A percentile compares a stretch with the other conserved stretches of the same genome.
Conservation (phyloP, 164 flowering plant species). For the Vitis rotundifolia region DNA sequence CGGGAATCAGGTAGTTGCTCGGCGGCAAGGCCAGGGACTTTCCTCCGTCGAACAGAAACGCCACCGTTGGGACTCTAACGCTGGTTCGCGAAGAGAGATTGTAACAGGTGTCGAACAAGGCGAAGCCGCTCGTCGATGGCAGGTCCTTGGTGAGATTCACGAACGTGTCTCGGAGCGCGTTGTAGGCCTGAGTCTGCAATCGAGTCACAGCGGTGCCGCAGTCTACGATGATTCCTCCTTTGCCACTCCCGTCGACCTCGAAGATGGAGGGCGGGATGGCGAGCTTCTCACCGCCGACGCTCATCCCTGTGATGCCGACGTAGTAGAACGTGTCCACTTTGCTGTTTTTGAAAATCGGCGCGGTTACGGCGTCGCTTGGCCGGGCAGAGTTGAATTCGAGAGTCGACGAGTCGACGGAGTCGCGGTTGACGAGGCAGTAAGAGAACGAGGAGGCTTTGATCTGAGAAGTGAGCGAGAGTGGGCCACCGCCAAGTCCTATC, state of each 20-base stretch:
- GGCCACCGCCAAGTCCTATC: slow-evolving; percentile 56
- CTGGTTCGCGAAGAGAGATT: slow-evolving; percentile 34
- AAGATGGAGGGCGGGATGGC: slow-evolving; percentile 40
- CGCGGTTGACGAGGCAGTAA: slow-evolving; percentile 54
- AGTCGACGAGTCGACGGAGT: slow-evolving; percentile 37
- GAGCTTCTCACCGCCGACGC: slow-evolving; percentile 45
- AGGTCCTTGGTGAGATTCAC: slow-evolving; percentile 19
- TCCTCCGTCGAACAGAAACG: slow-evolving; percentile 42
- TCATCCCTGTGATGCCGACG: slow-evolving; percentile 51
- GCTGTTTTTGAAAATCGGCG: slow-evolving; percentile 32
- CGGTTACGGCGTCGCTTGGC: slow-evolving; percentile 27
- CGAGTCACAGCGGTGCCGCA: slow-evolving; percentile 65
- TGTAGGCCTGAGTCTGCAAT: slow-evolving; percentile 43
- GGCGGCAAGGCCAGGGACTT: slow-evolving; percentile 38
- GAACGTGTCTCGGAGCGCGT: slow-evolving; percentile 54
- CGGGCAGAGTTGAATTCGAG: slow-evolving; percentile 44
- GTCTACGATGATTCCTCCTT: slow-evolving; percentile 57
- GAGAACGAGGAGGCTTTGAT: slow-evolving; percentile 51
- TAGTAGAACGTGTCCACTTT: slow-evolving; percentile 47
- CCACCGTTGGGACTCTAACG: slow-evolving; percentile 53
- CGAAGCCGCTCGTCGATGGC: slow-evolving; percentile 21
- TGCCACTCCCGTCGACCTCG: slow-evolving; percentile 36
- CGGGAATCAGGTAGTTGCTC: slow-evolving; percentile 51
- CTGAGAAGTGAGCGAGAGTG: slow-evolving; percentile 40
- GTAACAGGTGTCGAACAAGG: slow-evolving; percentile 64